A percentile compares a stretch with the other conserved stretches of the same genome.
phyloP scores from a whole-genome alignment of 2,329 filamentous ascomycete species.

The Ascochyta fabae region DNA sequence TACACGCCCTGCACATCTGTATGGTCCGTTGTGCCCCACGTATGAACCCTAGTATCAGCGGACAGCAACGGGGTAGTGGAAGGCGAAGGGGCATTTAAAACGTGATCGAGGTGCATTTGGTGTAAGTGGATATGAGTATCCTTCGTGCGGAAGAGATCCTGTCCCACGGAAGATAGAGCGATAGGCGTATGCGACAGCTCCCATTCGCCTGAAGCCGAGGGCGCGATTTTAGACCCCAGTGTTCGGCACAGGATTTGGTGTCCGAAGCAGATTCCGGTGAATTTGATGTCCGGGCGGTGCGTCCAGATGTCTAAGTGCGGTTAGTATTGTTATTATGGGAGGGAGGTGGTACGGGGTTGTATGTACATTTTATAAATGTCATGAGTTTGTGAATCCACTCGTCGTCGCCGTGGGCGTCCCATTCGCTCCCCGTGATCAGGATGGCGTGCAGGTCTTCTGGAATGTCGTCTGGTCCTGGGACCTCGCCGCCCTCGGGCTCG shows the following conservation, averaged over 20 bases:
- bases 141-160: slow-evolving; percentile 49
- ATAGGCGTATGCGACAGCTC: slow-evolving; percentile 55
- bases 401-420: slow-evolving; percentile 56
- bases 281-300: slow-evolving; percentile 58
- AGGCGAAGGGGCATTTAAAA: slow-evolving; percentile 43
- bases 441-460: slow-evolving; percentile 53
- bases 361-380: slow-evolving; percentile 54
- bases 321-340: slow-evolving; percentile 7
- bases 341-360: too few species aligned
- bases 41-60: slow-evolving; percentile 53
- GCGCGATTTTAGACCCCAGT: slow-evolving; percentile 50
- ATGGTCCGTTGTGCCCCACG: slow-evolving; percentile 56
- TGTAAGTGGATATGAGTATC: slow-evolving; percentile 50
- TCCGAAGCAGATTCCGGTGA: slow-evolving; percentile 58
- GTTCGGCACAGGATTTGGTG: slow-evolving; percentile 56
- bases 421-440: slow-evolving; percentile 56
- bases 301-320: slow-evolving; percentile 55
- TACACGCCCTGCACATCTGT: slow-evolving; percentile 56
- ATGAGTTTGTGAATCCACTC: slow-evolving; percentile 54
- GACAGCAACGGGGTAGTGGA: slow-evolving; percentile 14
- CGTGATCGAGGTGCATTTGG: slow-evolving; percentile 58
- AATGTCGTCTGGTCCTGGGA: slow-evolving; percentile 58
- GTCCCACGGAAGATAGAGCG: slow-evolving; percentile 49
- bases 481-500: slow-evolving; percentile 44
- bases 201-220: slow-evolving; percentile 51